A percentile compares a stretch with the other conserved stretches of the same genome.
phyloP scores from a whole-genome alignment of 2,329 filamentous ascomycete species.

The Aspergillus fumigatus region DNA sequence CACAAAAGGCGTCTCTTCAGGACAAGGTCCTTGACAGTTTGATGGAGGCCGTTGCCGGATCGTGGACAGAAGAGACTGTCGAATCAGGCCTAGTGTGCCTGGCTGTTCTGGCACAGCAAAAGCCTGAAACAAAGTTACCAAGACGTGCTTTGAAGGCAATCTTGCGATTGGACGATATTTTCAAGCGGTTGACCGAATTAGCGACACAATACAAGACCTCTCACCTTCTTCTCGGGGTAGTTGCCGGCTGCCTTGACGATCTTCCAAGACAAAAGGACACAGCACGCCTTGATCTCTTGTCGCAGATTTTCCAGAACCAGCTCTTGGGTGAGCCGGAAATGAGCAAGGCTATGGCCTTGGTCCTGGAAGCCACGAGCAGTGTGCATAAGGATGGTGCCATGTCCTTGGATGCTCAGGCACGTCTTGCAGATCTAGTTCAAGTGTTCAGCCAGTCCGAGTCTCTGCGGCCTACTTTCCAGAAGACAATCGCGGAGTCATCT shows the following conservation, averaged over 20 bases:
- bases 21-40: conserved; percentile 77
- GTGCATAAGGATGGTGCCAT: conserved; percentile 45
- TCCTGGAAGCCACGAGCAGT: conserved; percentile 31
- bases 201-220: conserved; percentile 30
- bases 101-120: conserved; percentile 75
- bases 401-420: conserved; percentile 51
- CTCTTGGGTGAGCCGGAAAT: conserved; percentile 29
- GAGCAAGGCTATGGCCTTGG: conserved; percentile 26
- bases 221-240: conserved; percentile 33
- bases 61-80: conserved; percentile 70
- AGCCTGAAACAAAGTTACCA: conserved; percentile 65
- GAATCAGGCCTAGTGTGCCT: conserved; percentile 73
- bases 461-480: conserved; percentile 60
- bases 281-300: conserved; percentile 45
- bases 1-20: conserved; percentile 72
- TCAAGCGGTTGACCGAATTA: conserved; percentile 32
- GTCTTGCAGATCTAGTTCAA: conserved; percentile 64
- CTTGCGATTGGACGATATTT: conserved; percentile 29
- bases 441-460: conserved; percentile 58
- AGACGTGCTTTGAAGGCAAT: conserved; percentile 60
- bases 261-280: conserved; percentile 31
- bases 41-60: conserved; percentile 80
- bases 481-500: conserved; percentile 62
- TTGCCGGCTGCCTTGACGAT: conserved; percentile 30
- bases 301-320: conserved; percentile 30